A percentile compares a stretch with the other conserved stretches of the same genome.
phyloP scores from a whole-genome alignment of 176 grass and related monocot genomes.

The Aegilops longissima region DNA sequence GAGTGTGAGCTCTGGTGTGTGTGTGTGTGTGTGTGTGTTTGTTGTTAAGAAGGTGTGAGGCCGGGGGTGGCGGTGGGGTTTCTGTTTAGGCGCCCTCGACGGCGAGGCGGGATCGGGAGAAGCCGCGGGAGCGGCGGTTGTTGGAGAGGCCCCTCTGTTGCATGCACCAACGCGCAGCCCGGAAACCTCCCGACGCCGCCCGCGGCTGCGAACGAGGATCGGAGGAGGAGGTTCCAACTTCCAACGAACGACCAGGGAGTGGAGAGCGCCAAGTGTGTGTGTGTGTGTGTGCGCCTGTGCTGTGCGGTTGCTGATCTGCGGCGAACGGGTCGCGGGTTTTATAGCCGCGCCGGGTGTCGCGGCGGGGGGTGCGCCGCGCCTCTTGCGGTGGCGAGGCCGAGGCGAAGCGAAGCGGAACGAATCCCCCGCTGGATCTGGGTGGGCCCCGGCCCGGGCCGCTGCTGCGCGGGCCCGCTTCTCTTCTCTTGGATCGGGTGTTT shows the following conservation, averaged over 20 bases:
- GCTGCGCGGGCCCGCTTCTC: neutral
- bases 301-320: neutral
- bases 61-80: too few relatives aligned
- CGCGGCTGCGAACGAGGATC: too few relatives aligned
- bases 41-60: too few relatives aligned
- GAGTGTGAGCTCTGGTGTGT: too few relatives aligned
- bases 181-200: too few relatives aligned
- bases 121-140: slow-evolving; percentile 91
- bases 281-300: neutral
- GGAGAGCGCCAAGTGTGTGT: neutral
- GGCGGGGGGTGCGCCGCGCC: neutral
- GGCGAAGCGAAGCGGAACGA: neutral
- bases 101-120: slow-evolving; percentile 83
- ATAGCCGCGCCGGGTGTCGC: slow-evolving; percentile 18
- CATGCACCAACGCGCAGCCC: slow-evolving; percentile 24
- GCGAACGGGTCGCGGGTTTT: slow-evolving; percentile 38
- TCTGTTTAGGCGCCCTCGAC: slow-evolving; percentile 58
- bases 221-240: too few relatives aligned
- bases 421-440: slow-evolving; percentile 35
- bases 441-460: neutral
- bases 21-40: too few relatives aligned
- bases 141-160: slow-evolving; percentile 60
- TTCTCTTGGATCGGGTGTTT: slow-evolving; percentile 20
- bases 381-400: neutral
- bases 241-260: neutral